Evolutionary conservation across 306 rosid species (phyloP), one percentile per base, ranked within the genome.

Genomic region (Hippophae gyantsensis): DNA sequence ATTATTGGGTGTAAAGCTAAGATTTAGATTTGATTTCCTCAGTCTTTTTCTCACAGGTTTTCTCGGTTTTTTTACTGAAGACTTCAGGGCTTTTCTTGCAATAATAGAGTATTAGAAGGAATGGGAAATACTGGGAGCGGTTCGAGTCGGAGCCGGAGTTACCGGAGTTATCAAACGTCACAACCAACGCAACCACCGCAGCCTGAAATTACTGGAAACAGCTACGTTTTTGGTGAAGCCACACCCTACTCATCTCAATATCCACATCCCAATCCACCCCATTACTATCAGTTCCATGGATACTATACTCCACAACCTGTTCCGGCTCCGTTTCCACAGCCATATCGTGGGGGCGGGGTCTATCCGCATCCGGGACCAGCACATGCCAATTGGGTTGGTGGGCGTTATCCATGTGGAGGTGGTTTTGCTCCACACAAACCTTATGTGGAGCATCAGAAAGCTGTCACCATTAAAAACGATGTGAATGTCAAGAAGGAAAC

Each of bases 401-500:
- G 54, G 58, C 76, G 48, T 44, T 52, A 49, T 56, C 70, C 76
- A 6, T 72, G 52, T 52, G 72, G 71, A 5, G 69, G 62, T 7
- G 42, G 61, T 6, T 42, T 40, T 13, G 53, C 69, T 11, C 65
- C 65, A 7, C 53, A 27, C 11, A 55, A 60, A 7, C 54, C 78
- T 5, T 58, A 5, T 42, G 69, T 69, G 8, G 81, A 76, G 23
- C 75, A 73, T 42, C 72, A 73, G 65, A 70, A 76, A 70, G 71
- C 79, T 0, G 73, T 73, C 2, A 72, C 82, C 6, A 70, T 80
- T 4, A 65, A 75, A 66, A 80, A 67, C 7, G 79, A 68, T 62
- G 82, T 80, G 43, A 76, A 76, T 10, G 75, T 76, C 11, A 73
- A 70, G 73, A 73, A 73, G 71, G 75, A 70, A 50, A 69, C 72